A percentile compares a stretch with the other conserved stretches of the same genome.
Conservation (phyloP, 352 stramenopile genomes). For the Halophytophthora batemanensis region DNA sequence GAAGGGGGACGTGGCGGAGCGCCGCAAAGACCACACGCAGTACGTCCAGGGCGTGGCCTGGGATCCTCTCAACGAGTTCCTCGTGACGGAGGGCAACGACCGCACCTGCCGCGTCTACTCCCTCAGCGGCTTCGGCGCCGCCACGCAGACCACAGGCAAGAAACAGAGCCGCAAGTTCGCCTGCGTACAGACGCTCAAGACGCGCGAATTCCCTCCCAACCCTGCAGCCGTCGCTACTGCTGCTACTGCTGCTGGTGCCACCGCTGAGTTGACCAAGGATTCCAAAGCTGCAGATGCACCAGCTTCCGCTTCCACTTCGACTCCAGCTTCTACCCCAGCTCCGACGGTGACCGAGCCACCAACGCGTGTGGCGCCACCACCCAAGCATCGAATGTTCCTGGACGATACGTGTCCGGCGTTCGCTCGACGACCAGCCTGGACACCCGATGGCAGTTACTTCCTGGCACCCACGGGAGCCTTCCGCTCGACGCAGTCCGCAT, state of each 20-base stretch:
- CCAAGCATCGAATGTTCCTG: slow-evolving; percentile 89
- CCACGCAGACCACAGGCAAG: slow-evolving; percentile 46
- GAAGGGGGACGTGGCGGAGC: slow-evolving; percentile 75
- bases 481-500: slow-evolving; percentile 36
- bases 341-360: slow-evolving; percentile 3
- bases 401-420: slow-evolving; percentile 95
- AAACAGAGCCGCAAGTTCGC: slow-evolving; percentile 73
- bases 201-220: slow-evolving; percentile 47
- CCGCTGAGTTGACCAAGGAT: slow-evolving; percentile 11
- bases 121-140: slow-evolving; percentile 57
- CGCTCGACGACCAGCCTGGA: slow-evolving; percentile 91
- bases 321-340: slow-evolving; percentile 13
- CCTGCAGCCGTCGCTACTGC: background rate
- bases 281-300: slow-evolving; percentile 2
- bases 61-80: slow-evolving; percentile 93
- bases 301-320: background rate
- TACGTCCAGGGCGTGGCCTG: slow-evolving; percentile 96
- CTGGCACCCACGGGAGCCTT: slow-evolving; percentile 84
- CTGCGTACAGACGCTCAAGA: slow-evolving; percentile 77
- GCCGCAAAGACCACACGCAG: slow-evolving; percentile 91
- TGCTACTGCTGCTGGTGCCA: background rate
- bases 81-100: slow-evolving; percentile 94
- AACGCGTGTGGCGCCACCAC: slow-evolving; percentile 1
- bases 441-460: slow-evolving; percentile 91
- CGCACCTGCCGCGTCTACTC: slow-evolving; percentile 93